These are phyloP conservation scores for Daldinia loculata DNA, from an alignment of 495 filamentous ascomycete genomes.

Conservation along the genomic window DNA sequence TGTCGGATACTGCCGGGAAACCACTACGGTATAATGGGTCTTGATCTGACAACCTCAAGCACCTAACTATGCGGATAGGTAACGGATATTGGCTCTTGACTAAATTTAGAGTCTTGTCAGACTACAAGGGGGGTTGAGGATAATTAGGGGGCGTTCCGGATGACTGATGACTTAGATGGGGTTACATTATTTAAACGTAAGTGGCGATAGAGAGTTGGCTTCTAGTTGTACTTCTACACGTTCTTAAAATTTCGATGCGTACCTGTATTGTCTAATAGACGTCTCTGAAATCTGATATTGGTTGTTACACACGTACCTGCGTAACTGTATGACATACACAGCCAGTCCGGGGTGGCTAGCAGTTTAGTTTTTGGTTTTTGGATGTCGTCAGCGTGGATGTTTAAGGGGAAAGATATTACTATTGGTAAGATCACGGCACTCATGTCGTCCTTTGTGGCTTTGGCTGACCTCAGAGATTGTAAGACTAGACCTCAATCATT, in stretches of 20 bases:
- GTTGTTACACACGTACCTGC: background rate
- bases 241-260: background rate
- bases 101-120: background rate
- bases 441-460: background rate
- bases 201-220: background rate
- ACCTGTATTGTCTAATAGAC: background rate
- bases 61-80: background rate
- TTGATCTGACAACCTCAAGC: background rate
- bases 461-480: conserved; percentile 19
- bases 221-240: background rate
- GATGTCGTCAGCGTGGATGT: conserved; percentile 18
- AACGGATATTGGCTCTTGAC: background rate
- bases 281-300: background rate
- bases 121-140: background rate
- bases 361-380: background rate
- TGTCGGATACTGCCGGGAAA: conserved; percentile 19
- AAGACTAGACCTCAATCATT: background rate
- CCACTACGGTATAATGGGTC: conserved; percentile 6
- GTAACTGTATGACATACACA: background rate
- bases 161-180: background rate
- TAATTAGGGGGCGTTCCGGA: background rate
- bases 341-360: background rate
- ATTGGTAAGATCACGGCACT: conserved; percentile 10
- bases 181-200: background rate
- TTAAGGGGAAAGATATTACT: background rate